A percentile compares a stretch with the other conserved stretches of the same genome.
phyloP scores from a whole-genome alignment of 2,329 filamentous ascomycete species.

The Phoma sp. region DNA sequence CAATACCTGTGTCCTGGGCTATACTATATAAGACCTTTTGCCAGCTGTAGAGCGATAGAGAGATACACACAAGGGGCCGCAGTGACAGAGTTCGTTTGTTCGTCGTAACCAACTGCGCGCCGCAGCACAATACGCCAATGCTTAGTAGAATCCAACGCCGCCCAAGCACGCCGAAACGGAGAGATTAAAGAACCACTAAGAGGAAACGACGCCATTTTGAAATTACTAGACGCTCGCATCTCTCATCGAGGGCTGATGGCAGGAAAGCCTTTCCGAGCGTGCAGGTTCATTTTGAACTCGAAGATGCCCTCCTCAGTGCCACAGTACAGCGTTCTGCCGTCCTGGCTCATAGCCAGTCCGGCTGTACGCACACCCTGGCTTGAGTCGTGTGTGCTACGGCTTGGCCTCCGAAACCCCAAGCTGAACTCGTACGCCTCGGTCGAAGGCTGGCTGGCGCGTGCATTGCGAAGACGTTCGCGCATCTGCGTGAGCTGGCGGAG shows the following conservation, averaged over 20 bases:
- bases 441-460: conserved; percentile 35
- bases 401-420: conserved; percentile 33
- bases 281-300: conserved; percentile 71
- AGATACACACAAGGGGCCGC: background rate
- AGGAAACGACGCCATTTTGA: conserved; percentile 1
- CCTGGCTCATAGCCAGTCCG: conserved; percentile 56
- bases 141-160: conserved; percentile 5
- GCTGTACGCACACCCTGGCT: conserved; percentile 53
- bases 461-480: conserved; percentile 46
- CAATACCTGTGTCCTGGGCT: background rate
- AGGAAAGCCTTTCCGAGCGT: conserved; percentile 61
- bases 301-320: conserved; percentile 74
- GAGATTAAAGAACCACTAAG: background rate
- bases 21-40: background rate
- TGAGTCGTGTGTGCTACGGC: conserved; percentile 36
- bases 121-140: conserved; percentile 3
- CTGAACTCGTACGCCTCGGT: conserved; percentile 35
- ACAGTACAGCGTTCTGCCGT: conserved; percentile 55
- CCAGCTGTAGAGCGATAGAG: background rate
- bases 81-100: no score
- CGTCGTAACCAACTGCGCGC: background rate
- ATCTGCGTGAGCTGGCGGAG: conserved; percentile 46
- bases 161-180: background rate
- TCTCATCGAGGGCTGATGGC: conserved; percentile 48
- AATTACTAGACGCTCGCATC: background rate